Evolutionary conservation across 352 stramenopile genomes (phyloP).

Genomic region (Phytopythium delawarense): DNA sequence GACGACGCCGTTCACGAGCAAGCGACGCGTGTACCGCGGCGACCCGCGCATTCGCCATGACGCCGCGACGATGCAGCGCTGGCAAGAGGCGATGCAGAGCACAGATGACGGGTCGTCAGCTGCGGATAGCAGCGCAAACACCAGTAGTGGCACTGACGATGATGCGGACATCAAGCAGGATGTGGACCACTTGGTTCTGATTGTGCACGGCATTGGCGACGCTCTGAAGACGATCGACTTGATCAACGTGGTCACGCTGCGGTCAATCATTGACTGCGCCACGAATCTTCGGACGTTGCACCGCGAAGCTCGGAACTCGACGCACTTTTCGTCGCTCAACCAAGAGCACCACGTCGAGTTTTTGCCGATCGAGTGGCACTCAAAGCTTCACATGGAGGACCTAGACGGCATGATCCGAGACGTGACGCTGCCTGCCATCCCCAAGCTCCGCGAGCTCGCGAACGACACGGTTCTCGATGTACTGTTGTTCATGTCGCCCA

Average conservation of each 20-base stretch:
- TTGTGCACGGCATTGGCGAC: conserved; percentile 89
- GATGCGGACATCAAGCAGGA: conserved; percentile 71
- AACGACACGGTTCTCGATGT: conserved; percentile 93
- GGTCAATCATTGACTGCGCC: conserved; percentile 80
- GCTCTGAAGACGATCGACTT: conserved; percentile 83
- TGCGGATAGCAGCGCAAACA: conserved; percentile 2
- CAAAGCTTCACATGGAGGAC: conserved; percentile 78
- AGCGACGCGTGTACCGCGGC: conserved; percentile 70
- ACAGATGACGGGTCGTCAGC: conserved; percentile 9
- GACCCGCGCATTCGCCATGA: conserved; percentile 70
- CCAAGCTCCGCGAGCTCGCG: conserved; percentile 88
- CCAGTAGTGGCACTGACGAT: conserved; percentile 20
- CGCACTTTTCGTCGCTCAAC: conserved; percentile 57
- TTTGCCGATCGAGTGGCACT: conserved; percentile 85
- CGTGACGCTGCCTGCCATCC: conserved; percentile 83
- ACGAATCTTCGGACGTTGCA: conserved; percentile 66
- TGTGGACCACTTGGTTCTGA: conserved; percentile 84
- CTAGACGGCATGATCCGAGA: conserved; percentile 66
- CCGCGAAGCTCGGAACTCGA: conserved; percentile 53
- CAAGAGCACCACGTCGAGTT: conserved; percentile 48
- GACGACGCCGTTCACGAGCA: conserved; percentile 79
- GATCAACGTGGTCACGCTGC: conserved; percentile 79
- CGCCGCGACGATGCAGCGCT: conserved; percentile 41
- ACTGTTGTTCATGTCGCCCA: conserved; percentile 91
- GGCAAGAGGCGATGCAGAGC: conserved; percentile 52